Base-by-base conservation (phyloP, 768 basidiomycete species). In the Russula abietina region DNA sequence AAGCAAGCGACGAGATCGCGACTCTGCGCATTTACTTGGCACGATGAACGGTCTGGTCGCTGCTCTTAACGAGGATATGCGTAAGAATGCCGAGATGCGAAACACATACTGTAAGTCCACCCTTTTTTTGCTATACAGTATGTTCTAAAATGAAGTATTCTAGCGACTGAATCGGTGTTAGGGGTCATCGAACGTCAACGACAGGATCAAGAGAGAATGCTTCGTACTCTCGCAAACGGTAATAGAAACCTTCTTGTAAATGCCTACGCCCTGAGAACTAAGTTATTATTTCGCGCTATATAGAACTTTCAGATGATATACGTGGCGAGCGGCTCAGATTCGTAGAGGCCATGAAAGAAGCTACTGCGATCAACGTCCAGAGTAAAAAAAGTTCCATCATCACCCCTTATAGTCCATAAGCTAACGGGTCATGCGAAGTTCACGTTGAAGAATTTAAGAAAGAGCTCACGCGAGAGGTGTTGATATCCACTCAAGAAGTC, bases 321-420 rank as follows among this genome's bases (percentile, higher is more conserved):
- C 85, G 87, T 57, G 91, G 93, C 1, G 92, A 94, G 73, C 75
- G 91, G 52, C 74, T 94, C 58, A 79, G 89, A 7, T 94, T 95
- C 68, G 89, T 94, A 6, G 93, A 95, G 69, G 91, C 93, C n/a
- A 95, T 94, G 92, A 90, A 90, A 71, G 89, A 93, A 68, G 93
- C 91, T 1, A 95, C 93, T 0, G 83, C 84, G 1, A 89, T 95
- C 68, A 93, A 94, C 66, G 85, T 95, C 2, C 86, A 90, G 72
- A 76, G 90, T 88, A 73, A 66, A 72, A 14, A 0, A 39, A 7
- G 33, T 17, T 9, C 41, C 10, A 46, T 36, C 8, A 46, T 36
- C 22, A 17, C 33, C 10, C 3, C 19, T 38, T 52, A 39, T 52
- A 8, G 4, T 33, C 49, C 43, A 62, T 59, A 57, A 26, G 46